Evolutionary conservation across 108 stramenopile genomes (phyloP).

Genomic region (Chaetoceros tenuissimus): DNA sequence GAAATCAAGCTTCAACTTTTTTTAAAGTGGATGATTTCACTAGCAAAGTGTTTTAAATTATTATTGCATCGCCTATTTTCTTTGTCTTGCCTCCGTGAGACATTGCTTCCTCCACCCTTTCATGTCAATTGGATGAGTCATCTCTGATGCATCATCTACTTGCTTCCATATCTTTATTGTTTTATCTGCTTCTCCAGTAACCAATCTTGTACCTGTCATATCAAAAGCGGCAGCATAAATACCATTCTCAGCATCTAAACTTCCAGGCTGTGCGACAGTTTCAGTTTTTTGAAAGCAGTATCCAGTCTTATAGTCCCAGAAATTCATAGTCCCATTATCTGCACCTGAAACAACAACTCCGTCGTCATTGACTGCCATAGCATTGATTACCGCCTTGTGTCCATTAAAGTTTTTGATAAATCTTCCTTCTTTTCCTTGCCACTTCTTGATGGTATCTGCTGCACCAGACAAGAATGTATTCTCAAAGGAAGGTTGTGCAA

Average conservation of each 20-base stretch:
- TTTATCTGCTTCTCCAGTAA: slow-evolving; percentile 99
- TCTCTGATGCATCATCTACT: slow-evolving; percentile 84
- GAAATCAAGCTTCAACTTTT: too few relatives aligned
- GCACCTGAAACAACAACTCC: slow-evolving; percentile 93
- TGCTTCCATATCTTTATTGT: slow-evolving; percentile 99
- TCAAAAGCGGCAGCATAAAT: slow-evolving; percentile 92
- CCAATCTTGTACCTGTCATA: slow-evolving; percentile 91
- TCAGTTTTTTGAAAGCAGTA: slow-evolving; percentile 85
- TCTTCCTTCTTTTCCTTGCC: slow-evolving; percentile 89
- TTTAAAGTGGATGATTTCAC: too few relatives aligned
- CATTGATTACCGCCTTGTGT: slow-evolving; percentile 92
- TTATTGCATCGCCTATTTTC: too few relatives aligned
- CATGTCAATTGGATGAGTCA: slow-evolving; percentile 96
- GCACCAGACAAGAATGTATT: slow-evolving; percentile 94
- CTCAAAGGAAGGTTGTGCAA: slow-evolving; percentile 82
- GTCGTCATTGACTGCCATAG: slow-evolving; percentile 93
- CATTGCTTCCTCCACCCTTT: slow-evolving; percentile 87
- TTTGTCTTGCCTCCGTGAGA: slow-evolving; percentile 70
- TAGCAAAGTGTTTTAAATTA: too few relatives aligned
- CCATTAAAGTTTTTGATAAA: slow-evolving; percentile 89
- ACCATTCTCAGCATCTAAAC: slow-evolving; percentile 95
- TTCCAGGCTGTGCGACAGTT: slow-evolving; percentile 95
- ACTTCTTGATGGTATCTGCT: slow-evolving; percentile 94
- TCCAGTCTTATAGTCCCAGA: slow-evolving; percentile 98
- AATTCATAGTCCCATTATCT: slow-evolving; percentile 92